phyloP scores from a whole-genome alignment of 371 early-diverging fungal genomes.

The Nematocida ironsii region DNA sequence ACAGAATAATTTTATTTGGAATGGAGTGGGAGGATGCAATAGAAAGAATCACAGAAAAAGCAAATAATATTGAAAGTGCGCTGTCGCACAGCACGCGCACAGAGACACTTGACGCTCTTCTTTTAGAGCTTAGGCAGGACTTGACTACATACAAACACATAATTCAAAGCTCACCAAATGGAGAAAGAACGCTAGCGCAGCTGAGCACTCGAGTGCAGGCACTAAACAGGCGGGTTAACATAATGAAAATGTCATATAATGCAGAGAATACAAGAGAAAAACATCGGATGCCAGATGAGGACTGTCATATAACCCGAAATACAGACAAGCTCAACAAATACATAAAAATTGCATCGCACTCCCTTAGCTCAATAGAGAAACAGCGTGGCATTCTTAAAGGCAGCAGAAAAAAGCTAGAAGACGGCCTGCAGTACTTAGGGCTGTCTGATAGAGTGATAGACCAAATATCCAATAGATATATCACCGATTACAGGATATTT shows the following conservation, averaged over 20 bases:
- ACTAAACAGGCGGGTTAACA: conserved; percentile 1
- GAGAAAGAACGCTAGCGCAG: conserved; percentile 11
- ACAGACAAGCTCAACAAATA: conserved; percentile 51
- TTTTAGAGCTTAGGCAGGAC: conserved; percentile 6
- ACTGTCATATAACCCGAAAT: conserved; percentile 37
- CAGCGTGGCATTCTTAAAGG: conserved; percentile 27
- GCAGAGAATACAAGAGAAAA: conserved; percentile 4
- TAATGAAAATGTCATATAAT: conserved; percentile 20
- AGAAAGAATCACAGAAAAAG: conserved; percentile 21
- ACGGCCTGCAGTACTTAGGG: conserved; percentile 53
- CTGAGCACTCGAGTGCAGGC: neutral
- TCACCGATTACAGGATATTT: conserved; percentile 50
- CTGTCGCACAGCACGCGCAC: conserved; percentile 23
- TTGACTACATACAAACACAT: neutral
- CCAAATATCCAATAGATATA: conserved; percentile 53
- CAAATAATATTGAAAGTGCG: conserved; percentile 24
- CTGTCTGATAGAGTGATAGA: conserved; percentile 44
- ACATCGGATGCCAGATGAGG: neutral
- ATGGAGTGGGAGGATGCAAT: conserved; percentile 12
- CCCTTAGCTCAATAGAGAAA: conserved; percentile 46
- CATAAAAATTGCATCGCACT: conserved; percentile 56
- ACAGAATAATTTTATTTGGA: conserved; percentile 32
- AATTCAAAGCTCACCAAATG: conserved; percentile 5
- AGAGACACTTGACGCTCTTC: conserved; percentile 14
- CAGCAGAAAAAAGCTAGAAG: conserved; percentile 53